These are phyloP conservation scores for Pichia sporocuriosa DNA, from an alignment of 805 yeast species.

Conservation along the genomic window DNA sequence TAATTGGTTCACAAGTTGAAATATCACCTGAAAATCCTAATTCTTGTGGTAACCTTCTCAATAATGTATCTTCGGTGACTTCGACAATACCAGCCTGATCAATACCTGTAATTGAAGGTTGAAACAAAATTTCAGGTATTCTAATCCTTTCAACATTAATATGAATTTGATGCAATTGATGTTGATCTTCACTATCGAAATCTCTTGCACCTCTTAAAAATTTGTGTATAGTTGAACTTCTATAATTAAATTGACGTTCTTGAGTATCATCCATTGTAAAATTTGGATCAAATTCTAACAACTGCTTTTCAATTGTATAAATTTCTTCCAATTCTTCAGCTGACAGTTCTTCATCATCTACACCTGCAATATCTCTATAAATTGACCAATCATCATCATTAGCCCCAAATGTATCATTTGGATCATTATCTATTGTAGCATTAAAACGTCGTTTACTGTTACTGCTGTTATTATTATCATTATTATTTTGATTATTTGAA, in stretches of 20 bases:
- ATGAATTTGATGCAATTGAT: conserved; percentile 85
- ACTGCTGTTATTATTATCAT: conserved; percentile 12
- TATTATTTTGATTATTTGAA: not conserved
- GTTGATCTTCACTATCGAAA: conserved; percentile 73
- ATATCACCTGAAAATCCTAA: conserved; percentile 45
- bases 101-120: conserved; percentile 88
- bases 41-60: conserved; percentile 51
- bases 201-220: conserved; percentile 88
- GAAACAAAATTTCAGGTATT: conserved; percentile 87
- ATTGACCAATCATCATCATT: conserved; percentile 94
- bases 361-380: conserved; percentile 74
- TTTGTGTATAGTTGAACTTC: conserved; percentile 67
- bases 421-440: conserved; percentile 79
- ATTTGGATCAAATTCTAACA: conserved; percentile 75
- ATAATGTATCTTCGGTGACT: conserved; percentile 57
- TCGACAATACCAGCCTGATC: conserved; percentile 95
- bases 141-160: conserved; percentile 84
- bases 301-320: conserved; percentile 60
- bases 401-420: conserved; percentile 90
- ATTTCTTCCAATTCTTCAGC: conserved; percentile 64
- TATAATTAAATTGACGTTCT: conserved; percentile 82
- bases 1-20: conserved; percentile 7
- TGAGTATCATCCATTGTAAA: conserved; percentile 82
- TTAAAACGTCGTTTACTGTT: conserved; percentile 44
- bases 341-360: conserved; percentile 70